A percentile compares a stretch with the other conserved stretches of the same genome.
phyloP scores from a whole-genome alignment of 2,329 filamentous ascomycete genomes.

The Clonostachys rosea region DNA sequence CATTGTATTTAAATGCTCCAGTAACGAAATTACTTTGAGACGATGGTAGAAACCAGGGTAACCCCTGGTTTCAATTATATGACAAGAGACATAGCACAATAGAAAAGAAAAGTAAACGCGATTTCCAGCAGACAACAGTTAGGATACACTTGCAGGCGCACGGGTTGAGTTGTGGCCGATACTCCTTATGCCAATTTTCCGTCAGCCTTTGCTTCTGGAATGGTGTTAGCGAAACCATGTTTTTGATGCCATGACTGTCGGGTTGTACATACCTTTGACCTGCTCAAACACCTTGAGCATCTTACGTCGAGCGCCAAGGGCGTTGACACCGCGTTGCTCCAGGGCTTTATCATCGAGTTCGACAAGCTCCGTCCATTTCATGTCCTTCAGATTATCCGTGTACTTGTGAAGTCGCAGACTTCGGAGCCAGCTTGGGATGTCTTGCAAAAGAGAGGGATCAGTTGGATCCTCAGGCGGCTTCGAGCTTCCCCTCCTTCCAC shows the following conservation, averaged over 20 bases:
- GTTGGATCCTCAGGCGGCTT: constrained; percentile 98
- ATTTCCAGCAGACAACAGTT: no score
- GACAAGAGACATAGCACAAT: no score
- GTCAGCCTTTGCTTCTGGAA: constrained; percentile 64
- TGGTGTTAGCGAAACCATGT: constrained; percentile 8
- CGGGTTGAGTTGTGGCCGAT: no score
- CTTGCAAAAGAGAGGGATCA: constrained; percentile 82
- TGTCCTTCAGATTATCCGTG: constrained; percentile 94
- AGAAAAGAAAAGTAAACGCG: no score
- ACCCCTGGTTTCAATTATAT: no score
- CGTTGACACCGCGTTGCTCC: constrained; percentile 90
- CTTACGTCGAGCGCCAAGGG: constrained; percentile 89
- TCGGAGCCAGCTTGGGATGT: constrained; percentile 93
- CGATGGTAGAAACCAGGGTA: no score
- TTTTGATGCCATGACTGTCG: background rate
- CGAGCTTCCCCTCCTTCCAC: constrained; percentile 87
- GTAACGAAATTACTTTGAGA: no score
- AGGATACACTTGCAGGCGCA: no score
- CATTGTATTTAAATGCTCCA: no score
- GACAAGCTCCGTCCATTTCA: constrained; percentile 92
- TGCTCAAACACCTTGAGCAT: constrained; percentile 99
- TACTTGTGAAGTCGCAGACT: constrained; percentile 97
- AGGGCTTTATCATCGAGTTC: constrained; percentile 90
- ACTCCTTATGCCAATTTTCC: constrained; percentile 43
- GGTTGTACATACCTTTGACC: constrained; percentile 61